Conservation (phyloP, 345 rosid genomes). For the Clarkia xantiana region DNA sequence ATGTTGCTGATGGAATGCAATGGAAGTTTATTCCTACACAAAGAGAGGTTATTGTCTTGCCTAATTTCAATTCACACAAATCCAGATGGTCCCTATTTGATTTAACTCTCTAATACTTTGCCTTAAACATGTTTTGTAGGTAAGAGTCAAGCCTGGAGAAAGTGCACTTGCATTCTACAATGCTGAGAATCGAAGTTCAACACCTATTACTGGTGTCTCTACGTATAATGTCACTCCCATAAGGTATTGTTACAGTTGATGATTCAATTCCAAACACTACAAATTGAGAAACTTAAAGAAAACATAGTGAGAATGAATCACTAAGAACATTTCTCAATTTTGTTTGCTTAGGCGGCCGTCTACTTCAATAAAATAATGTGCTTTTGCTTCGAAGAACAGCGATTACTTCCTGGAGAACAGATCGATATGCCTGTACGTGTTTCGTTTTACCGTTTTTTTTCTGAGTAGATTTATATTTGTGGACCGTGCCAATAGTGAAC, state of each 20-base stretch:
- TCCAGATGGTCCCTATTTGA: neutral
- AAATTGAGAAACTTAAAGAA: no score
- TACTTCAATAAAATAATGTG: slow-evolving; percentile 94
- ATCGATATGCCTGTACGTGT: slow-evolving; percentile 85
- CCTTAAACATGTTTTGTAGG: slow-evolving; percentile 25
- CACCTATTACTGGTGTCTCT: slow-evolving; percentile 70
- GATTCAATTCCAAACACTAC: no score
- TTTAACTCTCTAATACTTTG: neutral
- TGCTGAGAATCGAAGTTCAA: slow-evolving; percentile 66
- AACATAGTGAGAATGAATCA: no score
- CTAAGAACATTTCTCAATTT: neutral
- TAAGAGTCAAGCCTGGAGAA: slow-evolving; percentile 88
- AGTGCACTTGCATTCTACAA: slow-evolving; percentile 96
- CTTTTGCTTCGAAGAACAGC: slow-evolving; percentile 94
- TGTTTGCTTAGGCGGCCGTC: slow-evolving; percentile 51
- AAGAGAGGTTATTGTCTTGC: slow-evolving; percentile 56
- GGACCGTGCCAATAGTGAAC: neutral
- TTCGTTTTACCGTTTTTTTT: neutral
- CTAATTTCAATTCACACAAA: neutral
- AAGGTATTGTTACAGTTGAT: slow-evolving; percentile 28
- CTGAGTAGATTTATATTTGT: neutral
- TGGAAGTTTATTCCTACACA: slow-evolving; percentile 95
- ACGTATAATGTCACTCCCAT: slow-evolving; percentile 89
- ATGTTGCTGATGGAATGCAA: slow-evolving; percentile 96
- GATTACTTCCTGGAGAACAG: slow-evolving; percentile 90